phyloP scores from a whole-genome alignment of 768 basidiomycete genomes.

The Hypholoma sublateritium region DNA sequence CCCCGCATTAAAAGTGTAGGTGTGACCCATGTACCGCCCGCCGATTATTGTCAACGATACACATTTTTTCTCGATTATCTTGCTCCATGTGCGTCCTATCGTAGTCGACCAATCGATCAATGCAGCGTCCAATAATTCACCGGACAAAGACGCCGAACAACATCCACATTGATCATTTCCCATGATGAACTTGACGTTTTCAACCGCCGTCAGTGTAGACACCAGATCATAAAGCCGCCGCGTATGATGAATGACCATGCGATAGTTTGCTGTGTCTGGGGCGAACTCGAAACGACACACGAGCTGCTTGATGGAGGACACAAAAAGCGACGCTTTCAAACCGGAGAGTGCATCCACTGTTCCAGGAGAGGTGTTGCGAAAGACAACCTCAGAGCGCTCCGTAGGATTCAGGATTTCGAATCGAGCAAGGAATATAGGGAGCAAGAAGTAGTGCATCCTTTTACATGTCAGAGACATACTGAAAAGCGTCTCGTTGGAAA shows the following conservation, averaged over 20 bases:
- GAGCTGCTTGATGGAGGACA: conserved; percentile 13
- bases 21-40: conserved; percentile 20
- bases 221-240: conserved; percentile 14
- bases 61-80: conserved; percentile 17
- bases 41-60: conserved; percentile 14
- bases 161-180: conserved; percentile 19
- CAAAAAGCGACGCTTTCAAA: conserved; percentile 15
- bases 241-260: conserved; percentile 12
- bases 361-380: conserved; percentile 6
- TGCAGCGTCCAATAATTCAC: conserved; percentile 12
- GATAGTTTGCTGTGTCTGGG: conserved; percentile 13
- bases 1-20: conserved; percentile 16
- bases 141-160: conserved; percentile 15
- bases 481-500: conserved; percentile 12
- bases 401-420: conserved; percentile 17
- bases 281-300: conserved; percentile 17
- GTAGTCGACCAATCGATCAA: conserved; percentile 20
- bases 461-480: conserved; percentile 15
- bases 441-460: conserved; percentile 16
- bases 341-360: conserved; percentile 16
- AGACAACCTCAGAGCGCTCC: conserved; percentile 13
- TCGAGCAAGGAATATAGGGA: conserved; percentile 16
- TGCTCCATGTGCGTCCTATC: conserved; percentile 17
- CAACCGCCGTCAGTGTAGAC: conserved; percentile 8
- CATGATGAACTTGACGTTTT: conserved; percentile 14